Base-by-base conservation (phyloP, 192 early-diverging fungal genomes). In the Geranomyces michiganensis region DNA sequence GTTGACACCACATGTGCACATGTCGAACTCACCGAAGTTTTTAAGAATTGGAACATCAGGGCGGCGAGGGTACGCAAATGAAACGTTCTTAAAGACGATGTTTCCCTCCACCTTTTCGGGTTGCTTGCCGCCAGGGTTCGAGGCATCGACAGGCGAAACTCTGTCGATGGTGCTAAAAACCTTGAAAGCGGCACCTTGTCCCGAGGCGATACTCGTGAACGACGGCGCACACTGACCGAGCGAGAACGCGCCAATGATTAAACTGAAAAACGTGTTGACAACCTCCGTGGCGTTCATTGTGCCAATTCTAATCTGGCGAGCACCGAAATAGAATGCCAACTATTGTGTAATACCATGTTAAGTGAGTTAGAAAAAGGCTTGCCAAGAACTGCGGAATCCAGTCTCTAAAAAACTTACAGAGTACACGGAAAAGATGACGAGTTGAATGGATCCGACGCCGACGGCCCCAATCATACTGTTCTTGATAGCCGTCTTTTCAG, bases 311-410 rank as follows among this genome's bases (percentile, higher is more conserved):
- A 89, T 85, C 41, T 89, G 83, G 32, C 76, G 78, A 55, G 89
- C 73, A 55, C 93, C 94, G 73, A 91, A 94, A 85, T 90, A 93
- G 85, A 95, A 92, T 31, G 90, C 90, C n/a, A 96, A 84, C 9
- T 85, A 84, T 64, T 94, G 94, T 14, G 89, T n/a, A 41, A 41
- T 10, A 10, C 36, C 3, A 41, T 3, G 10, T 3, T 41, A 10
- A 41, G 36, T 41, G 36, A 41, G 5, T 41, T n/a, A n/a, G n/a
- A 10, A 41, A 41, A 10, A 3, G 36, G 36, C 36, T 3, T 10
- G 36, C 3, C 5, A 41, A 41, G 36, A 10, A 10, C 36, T 7
- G 36, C 36, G 5, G 36, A 3, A 7, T 41, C 3, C 36, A 10
- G 5, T 41, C n/a, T n/a, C n/a, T 41, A 10, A 41, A 3, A 41